These are phyloP conservation scores for Russula sp. DNA, from an alignment of 768 basidiomycete genomes.

Conservation along the genomic window DNA sequence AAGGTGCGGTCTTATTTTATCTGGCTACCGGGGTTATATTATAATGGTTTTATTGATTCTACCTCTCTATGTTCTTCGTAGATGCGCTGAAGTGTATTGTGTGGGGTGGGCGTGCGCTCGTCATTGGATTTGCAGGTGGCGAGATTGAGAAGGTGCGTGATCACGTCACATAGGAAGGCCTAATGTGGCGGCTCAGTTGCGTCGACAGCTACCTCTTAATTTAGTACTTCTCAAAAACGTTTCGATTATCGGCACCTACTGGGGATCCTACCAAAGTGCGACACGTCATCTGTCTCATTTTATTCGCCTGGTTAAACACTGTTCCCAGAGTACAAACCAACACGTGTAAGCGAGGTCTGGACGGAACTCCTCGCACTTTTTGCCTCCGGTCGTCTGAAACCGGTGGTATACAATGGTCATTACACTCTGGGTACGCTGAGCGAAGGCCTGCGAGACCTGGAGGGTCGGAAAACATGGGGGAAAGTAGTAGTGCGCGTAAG, in stretches of 20 bases:
- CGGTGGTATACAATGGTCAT: conserved; percentile 65
- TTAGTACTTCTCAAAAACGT: conserved; percentile 36
- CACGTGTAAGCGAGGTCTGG: conserved; percentile 68
- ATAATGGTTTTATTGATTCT: neutral
- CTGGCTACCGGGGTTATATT: neutral
- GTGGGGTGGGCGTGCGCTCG: conserved; percentile 88
- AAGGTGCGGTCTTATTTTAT: conserved; percentile 42
- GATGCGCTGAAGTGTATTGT: conserved; percentile 90
- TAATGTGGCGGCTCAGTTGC: neutral
- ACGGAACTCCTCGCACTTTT: conserved; percentile 70
- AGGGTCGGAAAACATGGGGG: conserved; percentile 87
- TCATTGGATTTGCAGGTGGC: conserved; percentile 92
- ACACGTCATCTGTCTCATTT: neutral
- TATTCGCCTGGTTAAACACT: neutral
- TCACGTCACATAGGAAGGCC: neutral
- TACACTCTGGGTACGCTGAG: conserved; percentile 66
- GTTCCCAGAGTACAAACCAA: conserved; percentile 58
- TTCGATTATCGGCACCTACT: conserved; percentile 14
- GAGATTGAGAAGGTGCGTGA: conserved; percentile 70
- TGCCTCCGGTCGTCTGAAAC: conserved; percentile 57
- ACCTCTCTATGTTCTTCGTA: conserved; percentile 35
- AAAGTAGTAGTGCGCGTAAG: conserved; percentile 73
- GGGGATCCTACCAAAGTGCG: conserved; percentile 6
- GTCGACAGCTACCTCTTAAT: conserved; percentile 69
- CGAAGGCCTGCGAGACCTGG: conserved; percentile 72